Conservation (phyloP, 2,329 filamentous ascomycete genomes). For the Sporothrix brunneoviolacea region DNA sequence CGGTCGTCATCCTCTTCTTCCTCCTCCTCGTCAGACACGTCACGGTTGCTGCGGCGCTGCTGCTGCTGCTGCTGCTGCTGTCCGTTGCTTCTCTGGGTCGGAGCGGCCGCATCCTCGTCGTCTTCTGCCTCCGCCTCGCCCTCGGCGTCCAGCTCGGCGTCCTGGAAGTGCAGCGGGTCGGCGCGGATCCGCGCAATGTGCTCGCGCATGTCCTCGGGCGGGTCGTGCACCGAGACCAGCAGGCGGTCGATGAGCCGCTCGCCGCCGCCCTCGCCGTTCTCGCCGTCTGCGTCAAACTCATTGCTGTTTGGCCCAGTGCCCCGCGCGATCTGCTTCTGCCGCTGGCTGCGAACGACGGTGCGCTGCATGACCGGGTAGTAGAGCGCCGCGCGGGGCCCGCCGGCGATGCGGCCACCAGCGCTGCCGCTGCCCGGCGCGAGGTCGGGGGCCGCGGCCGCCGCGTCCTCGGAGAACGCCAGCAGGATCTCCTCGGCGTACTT, state of each 20-base stretch:
- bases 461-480: conserved; percentile 49
- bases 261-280: conserved; percentile 4
- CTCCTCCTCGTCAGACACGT: background rate
- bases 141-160: conserved; percentile 29
- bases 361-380: conserved; percentile 65
- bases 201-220: conserved; percentile 45
- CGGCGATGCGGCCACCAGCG: conserved; percentile 32
- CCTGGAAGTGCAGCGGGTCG: conserved; percentile 44
- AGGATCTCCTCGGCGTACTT: conserved; percentile 61
- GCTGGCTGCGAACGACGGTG: conserved; percentile 54
- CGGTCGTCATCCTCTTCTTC: background rate
- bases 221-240: conserved; percentile 49
- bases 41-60: background rate
- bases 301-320: conserved; percentile 35
- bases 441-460: conserved; percentile 22
- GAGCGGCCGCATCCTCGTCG: conserved; percentile 7
- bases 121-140: conserved; percentile 22
- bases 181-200: conserved; percentile 47
- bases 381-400: conserved; percentile 51
- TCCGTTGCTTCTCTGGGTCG: background rate
- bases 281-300: conserved; percentile 33
- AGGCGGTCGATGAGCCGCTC: conserved; percentile 50
- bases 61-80: conserved; percentile 3
- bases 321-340: conserved; percentile 56
- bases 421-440: no score